These are phyloP conservation scores for Strigomonas oncopelti DNA, from an alignment of 208 protist genomes.

Conservation along the genomic window DNA sequence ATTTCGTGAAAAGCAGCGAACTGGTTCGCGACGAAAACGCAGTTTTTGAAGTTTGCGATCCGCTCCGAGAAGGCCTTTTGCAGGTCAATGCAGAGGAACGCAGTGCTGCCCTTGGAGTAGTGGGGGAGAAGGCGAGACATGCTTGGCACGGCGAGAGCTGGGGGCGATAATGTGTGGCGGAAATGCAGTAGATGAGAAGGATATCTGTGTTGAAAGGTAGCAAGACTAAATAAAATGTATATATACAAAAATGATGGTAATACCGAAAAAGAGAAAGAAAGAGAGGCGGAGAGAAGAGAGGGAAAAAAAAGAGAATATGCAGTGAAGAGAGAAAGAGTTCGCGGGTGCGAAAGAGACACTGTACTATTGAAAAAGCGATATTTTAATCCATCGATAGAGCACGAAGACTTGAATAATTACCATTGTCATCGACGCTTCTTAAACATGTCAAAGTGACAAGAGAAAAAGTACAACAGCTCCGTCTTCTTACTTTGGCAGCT, in stretches of 20 bases:
- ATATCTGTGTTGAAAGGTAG: not conserved
- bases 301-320: no score
- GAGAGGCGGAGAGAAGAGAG: not conserved
- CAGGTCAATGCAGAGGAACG: slow-evolving; percentile 74
- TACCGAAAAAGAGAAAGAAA: slow-evolving; percentile 6
- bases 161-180: slow-evolving; percentile 1
- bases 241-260: slow-evolving; percentile 2
- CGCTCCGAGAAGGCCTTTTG: slow-evolving; percentile 60
- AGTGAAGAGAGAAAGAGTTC: no score
- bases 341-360: no score
- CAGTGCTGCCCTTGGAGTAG: slow-evolving; percentile 56
- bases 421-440: no score
- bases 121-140: slow-evolving; percentile 73
- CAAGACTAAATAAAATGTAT: slow-evolving; percentile 2
- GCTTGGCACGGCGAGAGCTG: not conserved
- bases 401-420: no score
- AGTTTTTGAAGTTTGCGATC: slow-evolving; percentile 64
- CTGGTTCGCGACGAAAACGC: slow-evolving; percentile 76
- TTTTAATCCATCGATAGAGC: no score
- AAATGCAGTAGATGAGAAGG: slow-evolving; percentile 7
- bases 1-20: slow-evolving; percentile 47
- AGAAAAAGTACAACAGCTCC: no score
- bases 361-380: no score
- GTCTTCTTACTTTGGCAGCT: slow-evolving; percentile 24
- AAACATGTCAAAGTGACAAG: no score